Percentiles rank a stretch among this genome's conserved stretches.
Conservation (phyloP, 352 stramenopile species). For the Blastocystis sp. region DNA sequence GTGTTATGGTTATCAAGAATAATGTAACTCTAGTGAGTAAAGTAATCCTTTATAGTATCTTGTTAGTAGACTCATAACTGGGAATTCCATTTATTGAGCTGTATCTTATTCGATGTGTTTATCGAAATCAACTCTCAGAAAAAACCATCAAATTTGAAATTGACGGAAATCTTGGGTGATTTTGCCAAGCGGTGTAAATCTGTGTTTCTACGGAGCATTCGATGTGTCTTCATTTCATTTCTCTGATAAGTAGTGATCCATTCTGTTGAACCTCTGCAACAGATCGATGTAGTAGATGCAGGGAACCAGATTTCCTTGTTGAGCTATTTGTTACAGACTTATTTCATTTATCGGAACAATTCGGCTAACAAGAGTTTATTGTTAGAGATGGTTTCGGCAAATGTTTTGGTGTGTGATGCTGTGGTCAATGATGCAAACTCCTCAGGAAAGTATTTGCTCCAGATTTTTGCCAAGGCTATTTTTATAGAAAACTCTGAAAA, state of each 20-base stretch:
- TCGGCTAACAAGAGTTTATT: neutral
- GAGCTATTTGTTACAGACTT: constrained; percentile 27
- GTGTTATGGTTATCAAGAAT: constrained; percentile 38
- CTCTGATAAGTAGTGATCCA: neutral
- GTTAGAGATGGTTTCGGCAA: neutral
- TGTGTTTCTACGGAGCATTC: neutral
- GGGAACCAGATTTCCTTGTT: neutral
- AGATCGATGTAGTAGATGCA: neutral
- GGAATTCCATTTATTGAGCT: neutral
- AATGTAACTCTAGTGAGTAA: neutral
- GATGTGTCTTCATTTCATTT: neutral
- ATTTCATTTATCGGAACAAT: constrained; percentile 1
- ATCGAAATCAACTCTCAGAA: neutral
- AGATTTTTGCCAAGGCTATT: constrained; percentile 31
- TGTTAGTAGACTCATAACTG: neutral
- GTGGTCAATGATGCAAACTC: neutral
- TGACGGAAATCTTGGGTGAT: neutral
- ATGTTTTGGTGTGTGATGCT: neutral
- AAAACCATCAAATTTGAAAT: neutral
- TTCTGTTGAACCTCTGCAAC: neutral
- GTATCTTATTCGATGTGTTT: neutral
- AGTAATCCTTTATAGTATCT: neutral
- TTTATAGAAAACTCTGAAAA: neutral
- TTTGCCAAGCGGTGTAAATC: neutral
- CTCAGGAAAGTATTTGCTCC: constrained; percentile 41